Evolutionary conservation across 768 basidiomycete genomes (phyloP), one percentile per base, ranked within the genome.

Genomic region (Agaricus bisporus): DNA sequence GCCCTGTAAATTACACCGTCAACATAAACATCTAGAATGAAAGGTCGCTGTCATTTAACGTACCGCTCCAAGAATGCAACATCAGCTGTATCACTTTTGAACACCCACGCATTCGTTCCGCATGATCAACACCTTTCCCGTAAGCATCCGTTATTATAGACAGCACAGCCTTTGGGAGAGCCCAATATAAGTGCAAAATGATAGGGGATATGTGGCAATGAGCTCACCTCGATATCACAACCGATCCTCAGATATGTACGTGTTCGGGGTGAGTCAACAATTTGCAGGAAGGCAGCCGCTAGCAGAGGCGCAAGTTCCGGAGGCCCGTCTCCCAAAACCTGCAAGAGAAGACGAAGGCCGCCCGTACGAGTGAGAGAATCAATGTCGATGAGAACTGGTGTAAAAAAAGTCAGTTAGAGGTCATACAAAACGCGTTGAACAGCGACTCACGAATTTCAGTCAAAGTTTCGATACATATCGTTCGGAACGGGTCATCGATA

Each of bases 1-100:
- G 65, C 10, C 95, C 95, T 76, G 44, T 15, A 39, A 2, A n/a
- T 51, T 11, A 46, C 18, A 49, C 45, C n/a, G 20, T 39, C 38
- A 17, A 3, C 12, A 39, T 12, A n/a, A 39, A 17, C 5, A 39
- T 5, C 35, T 36, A 26, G 7, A 32, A 6, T 32, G 11, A 32
- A 32, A 2, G 4, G 11, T 38, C 25, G 4, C 22, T 50, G 39
- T 46, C 39, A 17, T 25, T 29, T 11, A 28, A 43, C 35, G 51
- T 63, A 95, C 95, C 95, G 61, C 91, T 88, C 94, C 95, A 99
- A 11, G 89, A 92, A 48, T 88, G 81, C 48, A 99, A 66, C 81
- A 97, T 87, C 41, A 86, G 73, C 50, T 86, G 82, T 35, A 95
- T 83, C 49, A 95, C 81, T 59, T 80, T 85, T 6, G 86, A 80